Evolutionary conservation across 2,329 filamentous ascomycete genomes (phyloP).

Genomic region (Hypomyces rosellus): DNA sequence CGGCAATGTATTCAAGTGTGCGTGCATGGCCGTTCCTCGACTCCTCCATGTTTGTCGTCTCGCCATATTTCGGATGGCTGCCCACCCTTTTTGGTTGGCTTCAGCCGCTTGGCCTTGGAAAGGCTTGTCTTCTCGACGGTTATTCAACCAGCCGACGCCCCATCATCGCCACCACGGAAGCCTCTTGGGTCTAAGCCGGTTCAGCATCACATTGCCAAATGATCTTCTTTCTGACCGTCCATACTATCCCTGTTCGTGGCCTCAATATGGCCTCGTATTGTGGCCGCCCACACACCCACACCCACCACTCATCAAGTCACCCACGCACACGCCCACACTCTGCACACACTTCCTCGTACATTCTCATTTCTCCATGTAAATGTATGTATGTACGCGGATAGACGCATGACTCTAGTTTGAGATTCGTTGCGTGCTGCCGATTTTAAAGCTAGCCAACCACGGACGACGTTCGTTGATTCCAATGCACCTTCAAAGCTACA

Average conservation of each 20-base stretch:
- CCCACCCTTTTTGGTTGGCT: conserved; percentile 8
- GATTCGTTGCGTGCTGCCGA: background rate
- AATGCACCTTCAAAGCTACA: conserved; percentile 4
- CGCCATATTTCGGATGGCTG: conserved; percentile 1
- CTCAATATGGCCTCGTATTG: background rate
- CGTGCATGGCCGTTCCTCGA: background rate
- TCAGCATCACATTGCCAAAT: conserved; percentile 4
- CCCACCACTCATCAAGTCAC: too few relatives aligned
- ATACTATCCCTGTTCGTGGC: background rate
- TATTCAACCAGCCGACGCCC: background rate
- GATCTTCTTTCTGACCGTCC: background rate
- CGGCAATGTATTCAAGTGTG: background rate
- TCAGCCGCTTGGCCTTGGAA: conserved; percentile 1
- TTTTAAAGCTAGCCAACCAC: conserved; percentile 5
- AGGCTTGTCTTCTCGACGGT: too few relatives aligned
- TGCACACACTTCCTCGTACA: too few relatives aligned
- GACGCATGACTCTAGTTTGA: conserved; percentile 2
- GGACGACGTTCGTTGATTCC: background rate
- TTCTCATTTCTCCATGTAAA: too few relatives aligned
- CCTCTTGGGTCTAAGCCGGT: background rate
- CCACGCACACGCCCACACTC: too few relatives aligned
- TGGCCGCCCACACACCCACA: background rate
- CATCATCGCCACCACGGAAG: conserved; percentile 2
- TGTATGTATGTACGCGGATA: background rate
- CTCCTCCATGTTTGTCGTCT: too few relatives aligned